Evolutionary conservation across 129 eudicot species (phyloP), one percentile per base, ranked within the genome.

Genomic region (Centrapalus pauciflorus): DNA sequence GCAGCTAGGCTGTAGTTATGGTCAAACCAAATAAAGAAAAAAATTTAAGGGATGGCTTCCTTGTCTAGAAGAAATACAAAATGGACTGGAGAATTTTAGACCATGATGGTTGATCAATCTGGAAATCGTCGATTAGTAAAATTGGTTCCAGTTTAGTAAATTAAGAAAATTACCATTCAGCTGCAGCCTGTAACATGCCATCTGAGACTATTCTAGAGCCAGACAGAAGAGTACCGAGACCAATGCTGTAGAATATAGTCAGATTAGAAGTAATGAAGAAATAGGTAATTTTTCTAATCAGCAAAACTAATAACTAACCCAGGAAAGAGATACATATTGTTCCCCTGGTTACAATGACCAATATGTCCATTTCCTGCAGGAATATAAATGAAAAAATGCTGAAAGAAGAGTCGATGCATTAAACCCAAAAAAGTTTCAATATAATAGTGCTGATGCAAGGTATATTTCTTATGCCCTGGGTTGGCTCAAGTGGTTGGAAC

Each of bases 121-220:
- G 7, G 34, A 9, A 2, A 17, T 19, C 17, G 20, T 29, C 26
- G 6, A 58, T 25, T 34, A 34, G 30, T 9, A 61, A 34, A 61
- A 34, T 1, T 34, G 32, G 27, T 21, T 20, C 50, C 32, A n/a
- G 10, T 41, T 35, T 35, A n/a, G 16, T n/a, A 9, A 55, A 55
- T 11, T 27, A 55, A 66, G 55, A 58, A 61, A 62, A 51, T 55
- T 83, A 93, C 98, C 96, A 85, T 74, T 88, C 98, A 66, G 98
- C 95, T 70, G 98, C 96, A 59, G 98, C 98, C 75, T 93, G 98
- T 85, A 93, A 70, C 98, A 93, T 93, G 80, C 98, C 96, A 82
- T 93, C 98, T 0, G 98, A 88, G 61, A 93, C 75, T 29, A 88
- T 38, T 78, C 94, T 84, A 41, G 96, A 81, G 55, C 98, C 98